These are phyloP conservation scores for Phytophthora megakarya DNA, from an alignment of 352 stramenopile genomes.

Conservation along the genomic window DNA sequence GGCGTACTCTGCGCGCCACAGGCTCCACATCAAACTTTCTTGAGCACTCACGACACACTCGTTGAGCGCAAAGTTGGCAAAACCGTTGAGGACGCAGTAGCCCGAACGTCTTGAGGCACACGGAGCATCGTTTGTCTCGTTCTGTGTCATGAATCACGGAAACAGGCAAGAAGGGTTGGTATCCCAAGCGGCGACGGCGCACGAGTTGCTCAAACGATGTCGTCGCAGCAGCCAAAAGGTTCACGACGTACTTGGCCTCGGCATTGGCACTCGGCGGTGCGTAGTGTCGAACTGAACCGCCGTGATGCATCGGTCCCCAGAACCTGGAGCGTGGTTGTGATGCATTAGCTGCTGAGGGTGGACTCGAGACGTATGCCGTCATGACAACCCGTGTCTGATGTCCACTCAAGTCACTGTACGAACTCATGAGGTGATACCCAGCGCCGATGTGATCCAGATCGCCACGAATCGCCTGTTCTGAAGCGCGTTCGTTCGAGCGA, in stretches of 20 bases:
- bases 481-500: conserved; percentile 3
- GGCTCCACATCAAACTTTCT: conserved; percentile 75
- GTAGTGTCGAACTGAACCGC: conserved; percentile 5
- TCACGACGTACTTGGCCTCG: conserved; percentile 59
- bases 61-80: conserved; percentile 68
- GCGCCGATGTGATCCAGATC: conserved; percentile 64
- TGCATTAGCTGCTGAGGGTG: conserved; percentile 1
- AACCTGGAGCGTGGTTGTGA: conserved; percentile 13
- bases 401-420: conserved; percentile 53
- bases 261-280: conserved; percentile 21
- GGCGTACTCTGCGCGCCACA: conserved; percentile 45
- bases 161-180: conserved; percentile 52
- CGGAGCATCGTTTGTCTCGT: conserved; percentile 41
- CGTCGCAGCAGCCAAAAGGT: conserved; percentile 51
- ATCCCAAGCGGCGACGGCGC: conserved; percentile 58
- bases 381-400: conserved; percentile 62
- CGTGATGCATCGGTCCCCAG: conserved; percentile 21
- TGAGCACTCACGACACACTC: conserved; percentile 67
- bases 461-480: conserved; percentile 35
- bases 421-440: conserved; percentile 62
- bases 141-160: conserved; percentile 30
- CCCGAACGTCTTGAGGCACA: conserved; percentile 60
- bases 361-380: conserved; percentile 53
- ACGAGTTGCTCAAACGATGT: conserved; percentile 62
- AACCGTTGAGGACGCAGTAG: conserved; percentile 59